These are phyloP conservation scores for Zymoseptoria ardabiliae DNA, from an alignment of 2,329 filamentous ascomycete genomes.

Conservation along the genomic window DNA sequence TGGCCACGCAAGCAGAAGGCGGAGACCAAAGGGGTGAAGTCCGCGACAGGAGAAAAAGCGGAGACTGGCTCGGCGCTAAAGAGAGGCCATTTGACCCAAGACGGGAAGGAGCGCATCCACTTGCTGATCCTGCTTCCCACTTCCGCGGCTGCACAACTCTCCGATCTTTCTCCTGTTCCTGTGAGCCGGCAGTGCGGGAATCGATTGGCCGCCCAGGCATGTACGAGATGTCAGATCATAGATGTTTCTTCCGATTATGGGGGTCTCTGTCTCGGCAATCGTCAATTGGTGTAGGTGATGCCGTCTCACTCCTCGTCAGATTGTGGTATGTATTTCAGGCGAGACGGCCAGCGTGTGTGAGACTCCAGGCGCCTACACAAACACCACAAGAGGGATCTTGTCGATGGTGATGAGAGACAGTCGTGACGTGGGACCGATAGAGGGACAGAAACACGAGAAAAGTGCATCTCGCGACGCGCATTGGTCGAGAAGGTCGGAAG, in stretches of 20 bases:
- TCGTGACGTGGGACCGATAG: not conserved
- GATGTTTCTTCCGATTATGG: not conserved
- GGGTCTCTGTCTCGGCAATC: not conserved
- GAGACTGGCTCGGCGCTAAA: not conserved
- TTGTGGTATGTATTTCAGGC: not conserved
- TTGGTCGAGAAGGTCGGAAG: not conserved
- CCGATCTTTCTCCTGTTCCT: not conserved
- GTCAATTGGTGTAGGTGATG: not conserved
- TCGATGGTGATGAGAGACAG: not conserved
- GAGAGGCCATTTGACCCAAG: not conserved
- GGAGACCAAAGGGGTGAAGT: not conserved
- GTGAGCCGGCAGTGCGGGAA: not conserved
- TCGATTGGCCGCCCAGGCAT: not conserved
- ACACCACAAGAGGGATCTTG: not conserved
- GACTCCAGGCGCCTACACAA: not conserved
- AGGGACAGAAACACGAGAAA: not conserved
- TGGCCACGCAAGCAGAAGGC: conserved; percentile 8
- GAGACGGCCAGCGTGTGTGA: not conserved
- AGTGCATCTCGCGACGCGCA: not conserved
- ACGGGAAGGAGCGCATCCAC: not conserved
- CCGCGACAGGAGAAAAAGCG: not conserved
- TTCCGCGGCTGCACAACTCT: not conserved
- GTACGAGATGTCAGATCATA: not conserved
- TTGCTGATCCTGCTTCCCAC: not conserved
- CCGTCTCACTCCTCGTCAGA: not conserved